These are phyloP conservation scores for Phytophthora syringae DNA, from an alignment of 352 stramenopile genomes.

Conservation along the genomic window DNA sequence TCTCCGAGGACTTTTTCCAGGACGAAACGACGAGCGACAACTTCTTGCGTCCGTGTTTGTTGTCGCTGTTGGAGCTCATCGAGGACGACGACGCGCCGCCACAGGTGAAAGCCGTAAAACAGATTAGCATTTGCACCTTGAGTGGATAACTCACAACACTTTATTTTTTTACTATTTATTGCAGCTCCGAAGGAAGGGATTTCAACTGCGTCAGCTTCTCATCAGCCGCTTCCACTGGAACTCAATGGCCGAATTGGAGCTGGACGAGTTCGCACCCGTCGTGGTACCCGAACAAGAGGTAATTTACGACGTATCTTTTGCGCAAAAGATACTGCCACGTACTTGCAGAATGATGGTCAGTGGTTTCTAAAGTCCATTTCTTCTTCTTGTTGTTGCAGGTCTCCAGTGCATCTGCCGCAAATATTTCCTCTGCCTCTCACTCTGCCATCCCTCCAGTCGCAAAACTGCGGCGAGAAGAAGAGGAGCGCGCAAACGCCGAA, in stretches of 20 bases:
- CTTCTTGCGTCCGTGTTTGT: constrained; percentile 65
- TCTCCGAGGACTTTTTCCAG: constrained; percentile 75
- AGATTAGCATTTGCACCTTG: not conserved
- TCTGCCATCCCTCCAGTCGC: not conserved
- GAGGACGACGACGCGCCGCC: constrained; percentile 45
- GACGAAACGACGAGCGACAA: constrained; percentile 66
- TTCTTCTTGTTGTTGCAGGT: constrained; percentile 16
- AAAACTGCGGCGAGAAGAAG: constrained; percentile 24
- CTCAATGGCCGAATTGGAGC: constrained; percentile 23
- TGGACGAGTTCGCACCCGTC: constrained; percentile 59
- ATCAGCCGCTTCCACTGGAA: constrained; percentile 48
- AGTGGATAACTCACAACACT: constrained; percentile 16
- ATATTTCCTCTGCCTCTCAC: not conserved
- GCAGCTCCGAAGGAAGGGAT: constrained; percentile 41
- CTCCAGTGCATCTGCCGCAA: not conserved
- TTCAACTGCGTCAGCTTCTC: constrained; percentile 44
- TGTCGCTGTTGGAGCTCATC: constrained; percentile 72
- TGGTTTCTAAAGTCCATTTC: constrained; percentile 21
- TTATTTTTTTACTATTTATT: constrained; percentile 1
- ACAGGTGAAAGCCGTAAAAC: constrained; percentile 42
- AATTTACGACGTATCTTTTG: constrained; percentile 12
- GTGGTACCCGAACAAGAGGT: constrained; percentile 53
- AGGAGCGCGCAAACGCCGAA: constrained; percentile 34
- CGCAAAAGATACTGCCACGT: constrained; percentile 30
- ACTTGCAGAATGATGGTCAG: constrained; percentile 28